A percentile compares a stretch with the other conserved stretches of the same genome.
Conservation (phyloP, 2,329 filamentous ascomycete genomes). For the Alternaria longipes region DNA sequence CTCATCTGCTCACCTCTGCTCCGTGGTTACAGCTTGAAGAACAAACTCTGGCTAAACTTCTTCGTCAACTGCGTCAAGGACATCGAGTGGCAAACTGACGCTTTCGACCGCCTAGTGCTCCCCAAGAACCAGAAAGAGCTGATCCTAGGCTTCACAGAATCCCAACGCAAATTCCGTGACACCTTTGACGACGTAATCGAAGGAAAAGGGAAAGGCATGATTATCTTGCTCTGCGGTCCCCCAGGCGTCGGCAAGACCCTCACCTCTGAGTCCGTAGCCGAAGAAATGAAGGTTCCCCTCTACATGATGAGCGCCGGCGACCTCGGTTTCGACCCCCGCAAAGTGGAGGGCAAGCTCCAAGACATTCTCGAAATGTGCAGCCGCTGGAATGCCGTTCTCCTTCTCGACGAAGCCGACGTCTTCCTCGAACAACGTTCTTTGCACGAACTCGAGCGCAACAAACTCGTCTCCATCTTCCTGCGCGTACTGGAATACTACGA, state of each 20-base stretch:
- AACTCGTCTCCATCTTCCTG: constrained; percentile 52
- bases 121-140: constrained; percentile 36
- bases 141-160: constrained; percentile 72
- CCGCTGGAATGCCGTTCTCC: constrained; percentile 63
- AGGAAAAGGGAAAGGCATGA: constrained; percentile 50
- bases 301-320: constrained; percentile 85
- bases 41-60: constrained; percentile 41
- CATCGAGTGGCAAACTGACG: constrained; percentile 55
- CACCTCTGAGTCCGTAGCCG: constrained; percentile 33
- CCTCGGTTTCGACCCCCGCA: constrained; percentile 64
- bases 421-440: constrained; percentile 60
- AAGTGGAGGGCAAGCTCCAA: constrained; percentile 76
- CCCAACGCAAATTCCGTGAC: constrained; percentile 63
- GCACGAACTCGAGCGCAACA: constrained; percentile 48
- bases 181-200: constrained; percentile 57
- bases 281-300: constrained; percentile 32
- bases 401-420: constrained; percentile 77
- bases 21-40: constrained; percentile 34
- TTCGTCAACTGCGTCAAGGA: constrained; percentile 55
- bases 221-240: constrained; percentile 37
- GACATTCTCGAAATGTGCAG: constrained; percentile 85
- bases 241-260: constrained; percentile 42
- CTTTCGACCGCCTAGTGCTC: constrained; percentile 56
- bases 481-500: constrained; percentile 47
- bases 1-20: constrained; percentile 58